Conservation (phyloP, 176 grass and related monocot genomes). For the Tillandsia fasciculata region DNA sequence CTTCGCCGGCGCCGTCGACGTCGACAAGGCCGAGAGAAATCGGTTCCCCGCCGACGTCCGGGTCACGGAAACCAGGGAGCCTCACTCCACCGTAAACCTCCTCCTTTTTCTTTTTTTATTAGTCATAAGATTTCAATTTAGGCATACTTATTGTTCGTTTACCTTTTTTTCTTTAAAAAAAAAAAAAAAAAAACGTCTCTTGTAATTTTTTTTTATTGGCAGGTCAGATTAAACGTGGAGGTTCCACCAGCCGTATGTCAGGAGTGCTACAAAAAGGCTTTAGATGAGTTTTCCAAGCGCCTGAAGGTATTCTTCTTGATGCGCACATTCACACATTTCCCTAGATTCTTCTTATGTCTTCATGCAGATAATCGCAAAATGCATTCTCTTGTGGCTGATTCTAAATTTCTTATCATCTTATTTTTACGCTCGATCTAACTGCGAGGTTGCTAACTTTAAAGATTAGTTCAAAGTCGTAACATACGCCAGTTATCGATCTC, state of each 20-base stretch:
- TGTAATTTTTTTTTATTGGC: slow-evolving; percentile 2
- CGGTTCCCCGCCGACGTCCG: slow-evolving; percentile 7
- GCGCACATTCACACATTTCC: no score
- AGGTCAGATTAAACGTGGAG: slow-evolving; percentile 85
- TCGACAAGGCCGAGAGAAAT: slow-evolving; percentile 2
- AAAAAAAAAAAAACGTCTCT: no score
- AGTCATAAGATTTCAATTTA: neutral
- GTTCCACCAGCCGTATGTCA: slow-evolving; percentile 62
- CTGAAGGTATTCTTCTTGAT: slow-evolving; percentile 43
- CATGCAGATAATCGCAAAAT: no score
- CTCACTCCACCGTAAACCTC: slow-evolving; percentile 13
- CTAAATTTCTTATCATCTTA: no score
- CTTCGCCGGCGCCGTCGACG: neutral
- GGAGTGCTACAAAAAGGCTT: slow-evolving; percentile 52
- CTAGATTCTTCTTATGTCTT: no score
- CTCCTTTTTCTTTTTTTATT: neutral
- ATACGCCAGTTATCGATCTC: slow-evolving; percentile 16
- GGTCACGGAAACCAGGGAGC: slow-evolving; percentile 20
- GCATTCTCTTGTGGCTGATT: no score
- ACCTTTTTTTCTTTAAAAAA: no score
- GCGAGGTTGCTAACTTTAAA: neutral
- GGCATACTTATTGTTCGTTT: no score
- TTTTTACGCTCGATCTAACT: neutral
- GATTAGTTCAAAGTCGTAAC: neutral
- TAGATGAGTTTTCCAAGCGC: slow-evolving; percentile 51